Base-by-base conservation (phyloP, 2,329 filamentous ascomycete species). In the Pseudopyrenochaeta lycopersici region DNA sequence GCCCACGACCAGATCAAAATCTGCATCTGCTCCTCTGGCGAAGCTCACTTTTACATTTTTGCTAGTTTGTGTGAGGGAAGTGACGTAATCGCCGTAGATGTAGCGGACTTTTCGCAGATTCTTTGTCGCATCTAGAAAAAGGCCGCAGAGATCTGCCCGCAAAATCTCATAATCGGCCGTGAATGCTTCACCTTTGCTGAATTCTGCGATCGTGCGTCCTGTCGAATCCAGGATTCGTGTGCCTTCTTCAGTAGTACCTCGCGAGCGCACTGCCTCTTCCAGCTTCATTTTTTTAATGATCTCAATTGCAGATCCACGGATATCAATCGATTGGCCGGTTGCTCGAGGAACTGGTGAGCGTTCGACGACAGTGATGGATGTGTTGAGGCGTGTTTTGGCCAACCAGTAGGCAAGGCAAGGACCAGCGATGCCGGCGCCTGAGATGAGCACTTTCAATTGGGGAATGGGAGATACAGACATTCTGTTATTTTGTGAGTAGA, bases 281-380 rank as follows among this genome's bases (percentile, higher is more conserved):
- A 81, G 58, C 1, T 77, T 77, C 58, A 81, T 73, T 31, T 68
- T 71, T 18, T 67, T 62, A 39, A 81, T 76, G 11, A 80, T 68
- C 6, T 76, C 67, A 14, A 81, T 68, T 0, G 75, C 79, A 4
- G 72, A 60, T 2, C 72, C 77, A 23, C 79, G 78, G 3, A 82
- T 74, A 55, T 82, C 80, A 35, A 82, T 66, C 17, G 78, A 73
- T 52, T 80, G 78, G 1, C 80, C 80, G 20, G 76, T 75, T 3
- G 66, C 68, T 11, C 78, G 71, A 12, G 77, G 72, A 14, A 56
- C 43, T 0, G 77, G 56, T 1, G 76, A 75, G 15, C 78, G 76
- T 50, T 82, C 80, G 14, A 82, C 60, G 32, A 82, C 65, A 3
- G 79, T 81, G 57, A 81, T 75, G 49, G 56, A 61, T 10, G 74